These are phyloP conservation scores for Cladobotryum protrusum DNA, from an alignment of 2,329 filamentous ascomycete genomes.

Conservation along the genomic window DNA sequence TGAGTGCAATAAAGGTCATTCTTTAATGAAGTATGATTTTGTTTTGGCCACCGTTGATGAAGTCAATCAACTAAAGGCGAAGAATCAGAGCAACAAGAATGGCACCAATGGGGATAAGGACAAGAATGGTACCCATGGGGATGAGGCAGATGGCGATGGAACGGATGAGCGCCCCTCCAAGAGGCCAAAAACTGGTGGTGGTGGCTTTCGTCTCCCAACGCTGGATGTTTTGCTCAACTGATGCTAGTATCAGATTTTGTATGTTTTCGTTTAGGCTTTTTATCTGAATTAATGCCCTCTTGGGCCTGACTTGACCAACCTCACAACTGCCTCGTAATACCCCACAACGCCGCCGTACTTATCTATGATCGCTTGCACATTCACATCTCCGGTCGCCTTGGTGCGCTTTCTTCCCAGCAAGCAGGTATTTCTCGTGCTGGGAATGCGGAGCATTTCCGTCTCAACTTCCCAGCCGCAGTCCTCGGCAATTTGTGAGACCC, in stretches of 20 bases:
- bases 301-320: constrained; percentile 48
- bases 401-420: constrained; percentile 58
- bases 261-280: too few species aligned
- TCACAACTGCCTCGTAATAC: constrained; percentile 53
- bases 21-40: constrained; percentile 67
- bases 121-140: constrained; percentile 49
- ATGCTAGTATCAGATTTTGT: too few species aligned
- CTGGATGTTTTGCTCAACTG: too few species aligned
- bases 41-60: constrained; percentile 51
- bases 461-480: constrained; percentile 73
- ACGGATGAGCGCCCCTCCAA: not conserved
- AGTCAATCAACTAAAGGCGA: constrained; percentile 58
- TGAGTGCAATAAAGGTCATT: constrained; percentile 55
- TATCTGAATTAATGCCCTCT: constrained; percentile 30
- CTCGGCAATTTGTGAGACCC: constrained; percentile 62
- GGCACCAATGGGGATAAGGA: too few species aligned
- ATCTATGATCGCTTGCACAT: constrained; percentile 39
- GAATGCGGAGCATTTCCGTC: constrained; percentile 82
- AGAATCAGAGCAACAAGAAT: constrained; percentile 38
- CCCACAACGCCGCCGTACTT: constrained; percentile 51
- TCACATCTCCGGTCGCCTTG: constrained; percentile 22
- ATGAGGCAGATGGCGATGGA: constrained; percentile 60
- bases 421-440: constrained; percentile 81
- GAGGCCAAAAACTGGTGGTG: too few species aligned
- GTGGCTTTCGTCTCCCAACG: too few species aligned